phyloP scores from a whole-genome alignment of 257 asterid species.

The Salvia rosmarinus region DNA sequence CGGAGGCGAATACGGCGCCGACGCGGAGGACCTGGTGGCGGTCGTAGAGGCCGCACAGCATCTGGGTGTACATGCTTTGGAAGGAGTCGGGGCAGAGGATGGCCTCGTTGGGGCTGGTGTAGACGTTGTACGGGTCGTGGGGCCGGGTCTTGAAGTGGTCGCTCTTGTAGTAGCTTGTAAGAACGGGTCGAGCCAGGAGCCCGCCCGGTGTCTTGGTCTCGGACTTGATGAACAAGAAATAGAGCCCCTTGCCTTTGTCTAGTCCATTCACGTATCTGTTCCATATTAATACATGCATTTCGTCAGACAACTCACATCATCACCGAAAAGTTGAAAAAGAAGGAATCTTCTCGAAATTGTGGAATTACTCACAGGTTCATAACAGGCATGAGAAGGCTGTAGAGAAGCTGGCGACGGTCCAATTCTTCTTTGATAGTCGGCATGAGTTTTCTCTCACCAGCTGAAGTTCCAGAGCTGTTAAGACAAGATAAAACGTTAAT shows the following conservation, averaged over 20 bases:
- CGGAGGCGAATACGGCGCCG: slow-evolving; percentile 95
- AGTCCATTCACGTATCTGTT: slow-evolving; percentile 91
- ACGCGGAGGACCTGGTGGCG: slow-evolving; percentile 89
- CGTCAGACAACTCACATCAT: slow-evolving; percentile 6
- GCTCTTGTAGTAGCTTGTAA: slow-evolving; percentile 96
- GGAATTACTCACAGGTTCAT: slow-evolving; percentile 79
- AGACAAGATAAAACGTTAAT: no score
- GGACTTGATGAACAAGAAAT: slow-evolving; percentile 81
- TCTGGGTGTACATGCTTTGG: slow-evolving; percentile 97
- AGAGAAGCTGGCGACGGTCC: slow-evolving; percentile 97
- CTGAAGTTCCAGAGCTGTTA: slow-evolving; percentile 71
- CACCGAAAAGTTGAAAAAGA: background rate
- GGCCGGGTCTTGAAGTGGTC: slow-evolving; percentile 96
- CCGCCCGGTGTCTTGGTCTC: slow-evolving; percentile 95
- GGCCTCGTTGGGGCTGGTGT: slow-evolving; percentile 95
- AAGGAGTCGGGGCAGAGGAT: slow-evolving; percentile 88
- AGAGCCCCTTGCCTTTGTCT: slow-evolving; percentile 90
- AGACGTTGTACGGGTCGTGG: slow-evolving; percentile 87
- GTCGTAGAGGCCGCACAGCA: slow-evolving; percentile 92
- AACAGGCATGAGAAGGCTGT: slow-evolving; percentile 96
- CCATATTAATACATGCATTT: slow-evolving; percentile 36
- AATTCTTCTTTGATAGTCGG: slow-evolving; percentile 88
- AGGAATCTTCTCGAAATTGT: background rate
- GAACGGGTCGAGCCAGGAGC: slow-evolving; percentile 89
- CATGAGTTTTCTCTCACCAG: slow-evolving; percentile 96